Conservation (phyloP, 768 basidiomycete genomes). For the Suillus discolor region DNA sequence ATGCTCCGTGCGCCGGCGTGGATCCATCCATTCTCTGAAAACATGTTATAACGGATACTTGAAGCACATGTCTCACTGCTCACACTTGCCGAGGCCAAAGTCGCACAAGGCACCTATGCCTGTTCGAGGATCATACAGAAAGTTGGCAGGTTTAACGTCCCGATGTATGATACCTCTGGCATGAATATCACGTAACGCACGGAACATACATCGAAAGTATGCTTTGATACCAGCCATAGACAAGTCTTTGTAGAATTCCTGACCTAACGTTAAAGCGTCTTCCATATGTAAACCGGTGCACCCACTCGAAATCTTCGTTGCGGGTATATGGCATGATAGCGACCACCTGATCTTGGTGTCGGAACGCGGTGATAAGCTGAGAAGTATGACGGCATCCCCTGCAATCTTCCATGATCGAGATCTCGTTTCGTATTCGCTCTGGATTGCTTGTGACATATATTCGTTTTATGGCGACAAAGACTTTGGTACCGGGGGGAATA, state of each 20-base stretch:
- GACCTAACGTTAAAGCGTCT: conserved; percentile 13
- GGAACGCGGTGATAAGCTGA: conserved; percentile 93
- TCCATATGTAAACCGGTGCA: conserved; percentile 17
- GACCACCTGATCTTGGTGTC: conserved; percentile 89
- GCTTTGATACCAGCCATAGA: conserved; percentile 77
- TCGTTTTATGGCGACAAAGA: conserved; percentile 92
- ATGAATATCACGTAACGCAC: conserved; percentile 88
- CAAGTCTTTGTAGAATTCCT: conserved; percentile 80
- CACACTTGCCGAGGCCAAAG: conserved; percentile 94
- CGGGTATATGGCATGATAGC: conserved; percentile 92
- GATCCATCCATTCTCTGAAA: conserved; percentile 57
- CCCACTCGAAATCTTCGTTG: conserved; percentile 89
- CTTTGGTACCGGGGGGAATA: conserved; percentile 48
- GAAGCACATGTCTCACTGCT: conserved; percentile 28
- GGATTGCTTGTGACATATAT: conserved; percentile 98
- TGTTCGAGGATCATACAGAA: conserved; percentile 85
- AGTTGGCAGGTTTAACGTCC: conserved; percentile 98
- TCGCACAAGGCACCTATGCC: conserved; percentile 89
- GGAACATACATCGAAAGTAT: conserved; percentile 91
- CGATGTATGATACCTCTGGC: conserved; percentile 88
- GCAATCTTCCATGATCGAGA: conserved; percentile 84
- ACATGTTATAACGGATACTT: conserved; percentile 12
- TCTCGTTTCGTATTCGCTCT: conserved; percentile 89
- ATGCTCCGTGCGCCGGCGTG: conserved; percentile 51
- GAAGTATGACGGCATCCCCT: conserved; percentile 86